Conservation (phyloP, 352 stramenopile species). For the Thalassiosira livingstoniorum region DNA sequence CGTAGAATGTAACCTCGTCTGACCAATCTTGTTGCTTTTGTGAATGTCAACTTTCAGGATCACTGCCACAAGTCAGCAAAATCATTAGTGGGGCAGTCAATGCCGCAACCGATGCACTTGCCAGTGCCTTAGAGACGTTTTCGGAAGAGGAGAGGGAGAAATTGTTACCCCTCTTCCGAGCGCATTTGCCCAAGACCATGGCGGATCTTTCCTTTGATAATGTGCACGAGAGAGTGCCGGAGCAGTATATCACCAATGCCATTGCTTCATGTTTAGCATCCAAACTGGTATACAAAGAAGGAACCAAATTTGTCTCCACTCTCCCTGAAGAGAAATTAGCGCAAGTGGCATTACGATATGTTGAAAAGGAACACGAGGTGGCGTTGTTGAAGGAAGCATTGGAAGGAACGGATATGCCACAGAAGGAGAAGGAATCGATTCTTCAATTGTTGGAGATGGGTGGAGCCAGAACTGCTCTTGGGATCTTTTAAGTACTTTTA, state of each 20-base stretch:
- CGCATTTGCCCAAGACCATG: slow-evolving; percentile 94
- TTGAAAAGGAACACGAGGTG: slow-evolving; percentile 95
- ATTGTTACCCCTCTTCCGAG: slow-evolving; percentile 84
- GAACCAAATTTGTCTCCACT: slow-evolving; percentile 94
- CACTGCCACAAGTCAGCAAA: slow-evolving; percentile 92
- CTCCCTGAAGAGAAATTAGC: slow-evolving; percentile 91
- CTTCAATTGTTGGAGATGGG: slow-evolving; percentile 78
- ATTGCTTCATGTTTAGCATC: slow-evolving; percentile 94
- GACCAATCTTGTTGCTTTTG: neutral
- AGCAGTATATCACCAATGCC: slow-evolving; percentile 96
- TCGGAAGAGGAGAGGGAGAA: slow-evolving; percentile 84
- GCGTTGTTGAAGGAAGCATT: slow-evolving; percentile 83
- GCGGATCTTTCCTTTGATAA: slow-evolving; percentile 93
- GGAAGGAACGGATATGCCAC: slow-evolving; percentile 67
- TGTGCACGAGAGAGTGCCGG: slow-evolving; percentile 92
- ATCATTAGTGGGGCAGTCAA: slow-evolving; percentile 96
- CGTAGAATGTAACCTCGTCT: neutral
- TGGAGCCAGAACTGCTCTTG: slow-evolving; percentile 84
- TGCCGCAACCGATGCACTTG: slow-evolving; percentile 93
- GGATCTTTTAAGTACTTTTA: slow-evolving; percentile 79
- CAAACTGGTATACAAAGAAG: slow-evolving; percentile 98
- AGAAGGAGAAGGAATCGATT: slow-evolving; percentile 79
- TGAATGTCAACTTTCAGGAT: slow-evolving; percentile 70
- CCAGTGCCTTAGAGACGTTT: slow-evolving; percentile 92
- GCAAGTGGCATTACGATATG: slow-evolving; percentile 92